These are phyloP conservation scores for Cystofilobasidium capitatum DNA, from an alignment of 768 basidiomycete species.

Conservation along the genomic window DNA sequence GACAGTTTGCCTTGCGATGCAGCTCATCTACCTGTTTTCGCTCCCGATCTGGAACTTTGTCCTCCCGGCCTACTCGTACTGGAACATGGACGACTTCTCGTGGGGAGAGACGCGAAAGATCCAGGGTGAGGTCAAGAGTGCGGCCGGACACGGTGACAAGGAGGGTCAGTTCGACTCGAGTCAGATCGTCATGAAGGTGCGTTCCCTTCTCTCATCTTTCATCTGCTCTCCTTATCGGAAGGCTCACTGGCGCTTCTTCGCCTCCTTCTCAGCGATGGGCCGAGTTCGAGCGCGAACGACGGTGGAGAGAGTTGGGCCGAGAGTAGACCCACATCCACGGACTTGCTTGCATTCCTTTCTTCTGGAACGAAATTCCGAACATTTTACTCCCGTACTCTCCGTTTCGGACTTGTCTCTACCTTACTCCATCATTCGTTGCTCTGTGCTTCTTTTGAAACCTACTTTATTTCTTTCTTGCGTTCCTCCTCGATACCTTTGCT, in stretches of 20 bases:
- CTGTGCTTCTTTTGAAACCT: background rate
- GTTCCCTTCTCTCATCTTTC: background rate
- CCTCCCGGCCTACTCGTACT: constrained; percentile 90
- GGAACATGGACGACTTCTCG: constrained; percentile 96
- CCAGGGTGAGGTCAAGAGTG: constrained; percentile 56
- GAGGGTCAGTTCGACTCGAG: constrained; percentile 94
- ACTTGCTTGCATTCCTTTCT: too few species aligned
- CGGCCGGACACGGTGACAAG: constrained; percentile 70
- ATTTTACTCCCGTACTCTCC: too few species aligned
- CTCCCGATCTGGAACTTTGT: constrained; percentile 96
- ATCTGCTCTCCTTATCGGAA: background rate
- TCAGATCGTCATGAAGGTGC: constrained; percentile 84
- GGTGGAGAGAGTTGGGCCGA: constrained; percentile 51
- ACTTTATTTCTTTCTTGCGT: background rate
- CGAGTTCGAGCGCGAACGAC: constrained; percentile 89
- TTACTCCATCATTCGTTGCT: too few species aligned
- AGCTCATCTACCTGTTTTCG: constrained; percentile 67
- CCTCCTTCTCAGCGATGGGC: constrained; percentile 60
- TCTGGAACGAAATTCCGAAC: too few species aligned
- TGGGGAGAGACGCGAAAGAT: constrained; percentile 89
- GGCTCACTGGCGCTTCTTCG: background rate
- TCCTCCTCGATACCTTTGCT: too few species aligned
- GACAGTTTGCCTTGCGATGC: background rate
- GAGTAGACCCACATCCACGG: background rate
- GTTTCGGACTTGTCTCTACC: too few species aligned